Evolutionary conservation across 192 early-diverging fungal genomes (phyloP).

Genomic region (Pilaira anomala): DNA sequence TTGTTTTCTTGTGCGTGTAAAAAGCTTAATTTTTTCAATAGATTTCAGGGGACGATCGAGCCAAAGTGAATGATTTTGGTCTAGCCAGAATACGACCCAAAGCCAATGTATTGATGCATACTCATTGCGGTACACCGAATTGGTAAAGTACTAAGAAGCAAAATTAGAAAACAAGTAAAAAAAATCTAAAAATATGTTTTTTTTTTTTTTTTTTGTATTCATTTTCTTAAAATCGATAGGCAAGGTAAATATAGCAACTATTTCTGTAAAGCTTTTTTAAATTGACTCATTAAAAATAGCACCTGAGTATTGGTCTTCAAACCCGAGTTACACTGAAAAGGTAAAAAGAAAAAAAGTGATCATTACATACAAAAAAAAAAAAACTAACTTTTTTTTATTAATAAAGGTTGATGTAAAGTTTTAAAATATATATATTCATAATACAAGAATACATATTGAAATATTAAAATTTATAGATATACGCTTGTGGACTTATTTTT

Average conservation of each 20-base stretch:
- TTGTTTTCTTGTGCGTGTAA: background rate
- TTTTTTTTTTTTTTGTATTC: background rate
- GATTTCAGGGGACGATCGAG: constrained; percentile 57
- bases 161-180: too few species aligned
- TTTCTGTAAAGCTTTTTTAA: too few species aligned
- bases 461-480: constrained; percentile 32
- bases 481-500: constrained; percentile 73
- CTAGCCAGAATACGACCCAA: constrained; percentile 69
- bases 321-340: constrained; percentile 75
- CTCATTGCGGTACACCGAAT: constrained; percentile 78
- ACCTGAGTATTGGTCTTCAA: constrained; percentile 70
- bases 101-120: constrained; percentile 67
- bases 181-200: background rate
- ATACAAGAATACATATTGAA: too few species aligned
- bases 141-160: constrained; percentile 36
- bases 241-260: constrained; percentile 40
- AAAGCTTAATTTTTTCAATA: constrained; percentile 2
- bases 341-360: constrained; percentile 29
- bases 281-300: constrained; percentile 36
- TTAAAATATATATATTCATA: too few species aligned
- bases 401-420: too few species aligned
- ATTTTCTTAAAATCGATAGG: constrained; percentile 1
- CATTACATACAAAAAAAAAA: too few species aligned
- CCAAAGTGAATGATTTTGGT: constrained; percentile 83
- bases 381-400: too few species aligned